Base-by-base conservation (phyloP, 2,329 filamentous ascomycete genomes). In the Metarhizium brunneum region DNA sequence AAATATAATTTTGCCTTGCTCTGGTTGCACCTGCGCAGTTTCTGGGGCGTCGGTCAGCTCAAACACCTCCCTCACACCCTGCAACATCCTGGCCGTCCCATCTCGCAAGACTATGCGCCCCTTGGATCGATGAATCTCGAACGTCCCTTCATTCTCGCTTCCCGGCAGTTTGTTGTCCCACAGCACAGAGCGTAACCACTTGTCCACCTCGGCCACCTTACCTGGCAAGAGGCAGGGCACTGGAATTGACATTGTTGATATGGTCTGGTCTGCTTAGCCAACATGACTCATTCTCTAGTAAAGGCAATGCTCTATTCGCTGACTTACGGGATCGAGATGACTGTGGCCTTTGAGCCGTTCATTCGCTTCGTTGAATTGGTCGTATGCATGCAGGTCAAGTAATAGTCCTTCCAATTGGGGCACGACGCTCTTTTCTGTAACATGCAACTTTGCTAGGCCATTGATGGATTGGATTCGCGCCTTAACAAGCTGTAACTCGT, bases 41-140 rank as follows among this genome's bases (percentile, higher is more conserved):
- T 68, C 62, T 4, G 73, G 71, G 7, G 73, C 74, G 61, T 96
- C 90, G 29, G 90, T 82, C 29, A 97, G 87, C 65, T 99, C 94
- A 69, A 97, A 99, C 16, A 97, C 81, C 63, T 96, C 92, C 54
- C 92, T 77, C 1, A 99, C 94, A 2, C 92, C 94, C 69, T 99
- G 94, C 7, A 97, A 78, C 60, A 97, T 83, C 67, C 90, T 88
- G 47, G 84, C 74, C 0, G 76, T 74, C 1, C 89, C 90, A 54
- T 85, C 77, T 0, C 73, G 65, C 18, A 92, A 75, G 0, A 81
- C 75, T 6, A 97, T 70, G 2, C 90, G 83, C 0, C 91, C 92
- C 68, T 99, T 99, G 40, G 90, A 75, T 13, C 94, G 83, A 66
- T 99, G 92, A 25, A 97, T 85, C 64, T 96, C 91, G 60, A 95